Evolutionary conservation across 208 protist genomes (phyloP).

Genomic region (Trypanosomatidae sp.): DNA sequence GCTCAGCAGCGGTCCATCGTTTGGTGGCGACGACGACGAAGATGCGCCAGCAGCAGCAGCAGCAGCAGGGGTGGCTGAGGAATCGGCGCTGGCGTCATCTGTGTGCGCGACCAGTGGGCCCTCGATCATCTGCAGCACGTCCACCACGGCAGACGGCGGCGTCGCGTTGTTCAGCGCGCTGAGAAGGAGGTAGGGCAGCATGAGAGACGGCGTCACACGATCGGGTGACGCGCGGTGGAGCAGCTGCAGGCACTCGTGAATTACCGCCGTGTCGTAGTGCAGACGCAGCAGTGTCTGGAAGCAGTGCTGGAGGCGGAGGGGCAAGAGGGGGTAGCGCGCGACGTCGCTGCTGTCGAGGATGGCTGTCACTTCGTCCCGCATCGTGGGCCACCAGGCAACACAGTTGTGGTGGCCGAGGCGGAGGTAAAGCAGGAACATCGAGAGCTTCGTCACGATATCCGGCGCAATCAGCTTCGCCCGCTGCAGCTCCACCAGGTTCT

Average conservation of each 20-base stretch:
- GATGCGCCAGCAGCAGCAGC: too few relatives aligned
- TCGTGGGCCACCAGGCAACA: slow-evolving; percentile 57
- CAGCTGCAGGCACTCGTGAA: slow-evolving; percentile 67
- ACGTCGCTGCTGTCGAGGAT: slow-evolving; percentile 26
- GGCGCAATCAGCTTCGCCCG: too few relatives aligned
- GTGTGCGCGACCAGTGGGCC: too few relatives aligned
- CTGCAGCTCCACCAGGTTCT: slow-evolving; percentile 82
- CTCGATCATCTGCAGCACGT: too few relatives aligned
- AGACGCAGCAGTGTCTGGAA: slow-evolving; percentile 82
- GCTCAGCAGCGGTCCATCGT: slow-evolving; percentile 64
- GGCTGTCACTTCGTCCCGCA: slow-evolving; percentile 65
- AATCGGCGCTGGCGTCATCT: too few relatives aligned
- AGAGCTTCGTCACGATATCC: slow-evolving; percentile 79
- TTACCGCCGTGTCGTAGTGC: slow-evolving; percentile 57
- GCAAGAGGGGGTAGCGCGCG: slow-evolving; percentile 57
- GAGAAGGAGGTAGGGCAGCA: slow-evolving; percentile 79
- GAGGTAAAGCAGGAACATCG: slow-evolving; percentile 81
- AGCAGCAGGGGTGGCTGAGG: too few relatives aligned
- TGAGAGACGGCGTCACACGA: slow-evolving; percentile 49
- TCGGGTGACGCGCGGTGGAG: slow-evolving; percentile 36
- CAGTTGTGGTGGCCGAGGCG: slow-evolving; percentile 67
- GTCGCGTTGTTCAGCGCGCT: slow-evolving; percentile 59
- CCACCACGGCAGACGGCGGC: slow-evolving; percentile 53
- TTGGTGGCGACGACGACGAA: too few relatives aligned
- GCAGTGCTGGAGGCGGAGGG: slow-evolving; percentile 74